phyloP scores from a whole-genome alignment of 768 basidiomycete species.

The Suillus luteus region DNA sequence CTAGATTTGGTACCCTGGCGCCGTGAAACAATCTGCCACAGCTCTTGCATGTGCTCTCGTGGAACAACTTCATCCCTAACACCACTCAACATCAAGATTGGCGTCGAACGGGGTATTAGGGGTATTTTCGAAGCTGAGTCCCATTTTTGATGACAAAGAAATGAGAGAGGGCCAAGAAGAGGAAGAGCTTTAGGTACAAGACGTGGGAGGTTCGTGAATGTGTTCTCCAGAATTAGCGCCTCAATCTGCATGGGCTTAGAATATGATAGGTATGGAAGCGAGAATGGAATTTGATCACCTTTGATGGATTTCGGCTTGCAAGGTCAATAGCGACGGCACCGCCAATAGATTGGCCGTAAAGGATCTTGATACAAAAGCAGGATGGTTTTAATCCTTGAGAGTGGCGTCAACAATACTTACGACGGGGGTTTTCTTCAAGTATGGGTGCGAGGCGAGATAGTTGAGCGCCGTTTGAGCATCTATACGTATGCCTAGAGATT shows the following conservation, averaged over 20 bases:
- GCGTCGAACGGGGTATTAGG: conserved; percentile 61
- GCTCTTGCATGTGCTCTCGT: conserved; percentile 55
- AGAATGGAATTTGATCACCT: conserved; percentile 41
- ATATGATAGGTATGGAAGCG: neutral
- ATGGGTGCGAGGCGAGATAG: conserved; percentile 64
- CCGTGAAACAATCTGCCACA: conserved; percentile 62
- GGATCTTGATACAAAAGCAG: conserved; percentile 44
- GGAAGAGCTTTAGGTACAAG: conserved; percentile 85
- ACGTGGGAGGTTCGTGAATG: conserved; percentile 81
- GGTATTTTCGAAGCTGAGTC: conserved; percentile 70
- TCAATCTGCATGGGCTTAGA: conserved; percentile 49
- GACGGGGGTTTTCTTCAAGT: conserved; percentile 65
- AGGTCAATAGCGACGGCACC: conserved; percentile 93
- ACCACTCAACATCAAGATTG: conserved; percentile 85
- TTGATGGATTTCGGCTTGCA: conserved; percentile 71
- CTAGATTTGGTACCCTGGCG: conserved; percentile 41
- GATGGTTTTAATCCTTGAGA: neutral
- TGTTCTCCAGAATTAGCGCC: conserved; percentile 90
- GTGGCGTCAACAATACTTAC: conserved; percentile 41
- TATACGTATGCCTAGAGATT: conserved; percentile 63
- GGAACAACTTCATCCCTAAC: conserved; percentile 55
- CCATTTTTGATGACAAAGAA: conserved; percentile 89
- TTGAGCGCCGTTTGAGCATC: conserved; percentile 87
- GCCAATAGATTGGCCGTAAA: conserved; percentile 88
- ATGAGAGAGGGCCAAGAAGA: conserved; percentile 67